These are phyloP conservation scores for Akanthomyces lecanii DNA, from an alignment of 2,329 filamentous ascomycete genomes.

Conservation along the genomic window DNA sequence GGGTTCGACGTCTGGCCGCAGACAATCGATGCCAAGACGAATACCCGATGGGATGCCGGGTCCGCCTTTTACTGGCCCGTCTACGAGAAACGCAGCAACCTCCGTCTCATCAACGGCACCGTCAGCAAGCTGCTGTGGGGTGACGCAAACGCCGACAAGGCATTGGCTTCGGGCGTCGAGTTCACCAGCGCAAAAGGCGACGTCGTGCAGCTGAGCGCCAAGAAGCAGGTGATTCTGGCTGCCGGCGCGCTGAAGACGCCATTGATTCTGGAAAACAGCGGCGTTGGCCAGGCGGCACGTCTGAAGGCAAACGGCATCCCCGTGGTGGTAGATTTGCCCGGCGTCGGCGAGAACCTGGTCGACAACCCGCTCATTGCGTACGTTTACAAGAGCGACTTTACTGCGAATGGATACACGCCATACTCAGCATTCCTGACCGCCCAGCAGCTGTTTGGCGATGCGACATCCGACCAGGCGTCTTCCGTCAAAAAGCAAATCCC, in stretches of 20 bases:
- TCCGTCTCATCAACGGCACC: conserved; percentile 36
- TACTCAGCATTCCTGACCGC: conserved; percentile 34
- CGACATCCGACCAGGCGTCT: conserved; percentile 23
- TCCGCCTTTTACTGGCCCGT: conserved; percentile 39
- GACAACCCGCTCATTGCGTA: conserved; percentile 41
- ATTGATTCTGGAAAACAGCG: conserved; percentile 49
- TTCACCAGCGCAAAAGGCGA: conserved; percentile 34
- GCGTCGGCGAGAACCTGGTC: conserved; percentile 50
- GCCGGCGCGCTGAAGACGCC: conserved; percentile 49
- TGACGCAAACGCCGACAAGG: conserved; percentile 7
- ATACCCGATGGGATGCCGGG: conserved; percentile 38
- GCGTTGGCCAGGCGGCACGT: conserved; percentile 43
- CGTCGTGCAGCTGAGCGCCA: conserved; percentile 32
- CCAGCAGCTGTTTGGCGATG: conserved; percentile 31
- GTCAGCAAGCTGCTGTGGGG: conserved; percentile 31
- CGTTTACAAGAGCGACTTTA: conserved; percentile 23
- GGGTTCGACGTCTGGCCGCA: conserved; percentile 37
- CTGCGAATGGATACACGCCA: conserved; percentile 25
- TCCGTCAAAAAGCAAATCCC: conserved; percentile 25
- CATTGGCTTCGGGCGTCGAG: conserved; percentile 33
- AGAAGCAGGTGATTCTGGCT: conserved; percentile 44
- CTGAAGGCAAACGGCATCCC: conserved; percentile 40
- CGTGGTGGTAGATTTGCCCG: conserved; percentile 41
- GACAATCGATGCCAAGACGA: conserved; percentile 35
- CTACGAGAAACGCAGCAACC: conserved; percentile 32